phyloP scores from a whole-genome alignment of 78 protist species.

The Fonticula alba region DNA sequence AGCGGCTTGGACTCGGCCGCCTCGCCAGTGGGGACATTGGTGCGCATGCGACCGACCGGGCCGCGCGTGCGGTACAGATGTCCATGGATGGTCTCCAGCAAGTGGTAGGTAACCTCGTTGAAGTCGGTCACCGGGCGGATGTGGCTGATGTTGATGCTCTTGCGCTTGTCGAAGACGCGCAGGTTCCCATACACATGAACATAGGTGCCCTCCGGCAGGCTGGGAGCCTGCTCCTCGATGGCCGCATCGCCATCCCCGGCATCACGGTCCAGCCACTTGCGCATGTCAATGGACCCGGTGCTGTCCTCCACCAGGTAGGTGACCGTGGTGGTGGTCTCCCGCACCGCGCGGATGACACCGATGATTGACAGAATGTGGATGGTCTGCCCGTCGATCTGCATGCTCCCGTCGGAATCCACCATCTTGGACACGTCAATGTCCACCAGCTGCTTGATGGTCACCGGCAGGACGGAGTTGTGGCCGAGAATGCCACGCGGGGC shows the following conservation, averaged over 20 bases:
- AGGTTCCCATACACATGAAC: slow-evolving; percentile 15
- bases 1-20: no score
- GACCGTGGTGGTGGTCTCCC: not conserved
- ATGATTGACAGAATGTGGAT: no score
- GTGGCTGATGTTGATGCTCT: not conserved
- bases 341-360: not conserved
- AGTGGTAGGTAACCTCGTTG: slow-evolving; percentile 20
- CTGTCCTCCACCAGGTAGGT: slow-evolving; percentile 3
- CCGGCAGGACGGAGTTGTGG: no score
- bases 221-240: not conserved
- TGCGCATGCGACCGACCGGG: not conserved
- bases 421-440: no score
- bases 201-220: not conserved
- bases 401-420: no score
- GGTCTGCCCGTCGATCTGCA: no score
- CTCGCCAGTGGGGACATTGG: not conserved
- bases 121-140: slow-evolving; percentile 11
- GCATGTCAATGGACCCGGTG: slow-evolving; percentile 5
- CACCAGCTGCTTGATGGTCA: no score
- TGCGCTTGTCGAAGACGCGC: not conserved
- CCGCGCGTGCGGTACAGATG: not conserved
- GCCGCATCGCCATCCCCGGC: not conserved
- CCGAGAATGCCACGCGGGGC: no score
- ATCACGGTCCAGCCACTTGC: not conserved
- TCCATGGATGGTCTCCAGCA: slow-evolving; percentile 1